These are phyloP conservation scores for Aureobasidium sp. DNA, from an alignment of 2,329 filamentous ascomycete species.

Conservation along the genomic window DNA sequence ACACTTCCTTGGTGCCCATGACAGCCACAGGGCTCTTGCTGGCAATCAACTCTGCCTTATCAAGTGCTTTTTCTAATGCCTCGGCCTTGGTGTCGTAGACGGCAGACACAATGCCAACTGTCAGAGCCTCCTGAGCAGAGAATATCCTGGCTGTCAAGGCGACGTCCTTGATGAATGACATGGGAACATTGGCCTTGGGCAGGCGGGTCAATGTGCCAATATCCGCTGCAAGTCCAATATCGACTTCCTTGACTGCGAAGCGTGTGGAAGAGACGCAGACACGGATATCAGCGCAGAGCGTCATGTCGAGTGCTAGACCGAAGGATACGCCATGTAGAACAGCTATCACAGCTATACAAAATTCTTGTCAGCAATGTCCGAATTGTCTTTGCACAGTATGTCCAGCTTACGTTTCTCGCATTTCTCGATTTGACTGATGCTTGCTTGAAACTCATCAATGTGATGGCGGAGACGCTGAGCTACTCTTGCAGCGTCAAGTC, in stretches of 20 bases:
- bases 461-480: slow-evolving; percentile 52
- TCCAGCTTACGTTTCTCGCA: slow-evolving; percentile 64
- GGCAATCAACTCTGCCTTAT: slow-evolving; percentile 60
- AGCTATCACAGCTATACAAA: slow-evolving; percentile 58
- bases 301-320: slow-evolving; percentile 66
- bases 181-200: slow-evolving; percentile 63
- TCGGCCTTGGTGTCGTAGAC: slow-evolving; percentile 56
- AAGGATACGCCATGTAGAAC: slow-evolving; percentile 72
- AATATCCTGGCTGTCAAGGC: slow-evolving; percentile 65
- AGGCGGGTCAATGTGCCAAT: slow-evolving; percentile 68
- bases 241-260: slow-evolving; percentile 72
- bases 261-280: slow-evolving; percentile 50
- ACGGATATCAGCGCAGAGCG: slow-evolving; percentile 63
- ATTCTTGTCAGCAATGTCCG: slow-evolving; percentile 37
- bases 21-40: slow-evolving; percentile 82
- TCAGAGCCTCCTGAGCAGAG: slow-evolving; percentile 58
- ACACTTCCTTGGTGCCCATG: slow-evolving; percentile 76
- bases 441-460: slow-evolving; percentile 73
- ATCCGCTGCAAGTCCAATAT: slow-evolving; percentile 74
- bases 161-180: slow-evolving; percentile 75
- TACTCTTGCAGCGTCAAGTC: slow-evolving; percentile 18
- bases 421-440: slow-evolving; percentile 67
- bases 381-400: neutral
- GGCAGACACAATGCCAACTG: slow-evolving; percentile 62
- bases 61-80: slow-evolving; percentile 56